These are phyloP conservation scores for Alternaria arborescens DNA, from an alignment of 2,329 filamentous ascomycete species.

Conservation along the genomic window DNA sequence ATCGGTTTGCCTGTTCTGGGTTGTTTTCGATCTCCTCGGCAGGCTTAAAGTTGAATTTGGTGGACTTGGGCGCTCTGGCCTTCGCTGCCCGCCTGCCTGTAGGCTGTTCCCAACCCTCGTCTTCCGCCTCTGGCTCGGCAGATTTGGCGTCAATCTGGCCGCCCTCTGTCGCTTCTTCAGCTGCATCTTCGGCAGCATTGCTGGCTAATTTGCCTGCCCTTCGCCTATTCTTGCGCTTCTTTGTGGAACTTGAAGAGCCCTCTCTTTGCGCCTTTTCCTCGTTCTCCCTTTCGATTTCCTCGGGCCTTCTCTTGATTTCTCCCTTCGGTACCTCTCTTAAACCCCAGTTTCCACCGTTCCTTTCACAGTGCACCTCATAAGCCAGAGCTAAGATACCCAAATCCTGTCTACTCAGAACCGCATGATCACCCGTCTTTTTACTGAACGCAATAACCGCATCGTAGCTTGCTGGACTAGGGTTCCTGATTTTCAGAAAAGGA, in stretches of 20 bases:
- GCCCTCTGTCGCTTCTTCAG: constrained; percentile 10
- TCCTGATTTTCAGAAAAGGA: constrained; percentile 82
- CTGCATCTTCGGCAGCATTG: neutral
- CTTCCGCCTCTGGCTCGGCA: constrained; percentile 7
- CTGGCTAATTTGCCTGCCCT: constrained; percentile 4
- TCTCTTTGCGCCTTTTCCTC: constrained; percentile 29
- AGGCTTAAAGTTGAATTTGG: constrained; percentile 18
- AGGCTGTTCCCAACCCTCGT: constrained; percentile 23
- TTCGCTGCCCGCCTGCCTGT: constrained; percentile 21
- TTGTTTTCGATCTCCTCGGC: constrained; percentile 14
- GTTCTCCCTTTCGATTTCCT: constrained; percentile 19
- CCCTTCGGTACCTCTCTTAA: constrained; percentile 81
- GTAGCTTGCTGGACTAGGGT: constrained; percentile 77
- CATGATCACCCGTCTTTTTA: constrained; percentile 85
- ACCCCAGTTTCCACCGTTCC: constrained; percentile 88
- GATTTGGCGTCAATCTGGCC: neutral
- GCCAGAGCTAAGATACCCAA: constrained; percentile 87
- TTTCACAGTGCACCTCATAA: constrained; percentile 93
- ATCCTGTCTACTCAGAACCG: constrained; percentile 88
- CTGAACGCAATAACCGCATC: constrained; percentile 86
- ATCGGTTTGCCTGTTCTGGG: constrained; percentile 7
- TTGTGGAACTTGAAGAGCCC: constrained; percentile 10
- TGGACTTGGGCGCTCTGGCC: constrained; percentile 16
- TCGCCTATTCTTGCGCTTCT: constrained; percentile 20
- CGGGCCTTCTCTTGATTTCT: constrained; percentile 69